Conservation (phyloP, 192 early-diverging fungal species). For the Chytriomyces sp. region DNA sequence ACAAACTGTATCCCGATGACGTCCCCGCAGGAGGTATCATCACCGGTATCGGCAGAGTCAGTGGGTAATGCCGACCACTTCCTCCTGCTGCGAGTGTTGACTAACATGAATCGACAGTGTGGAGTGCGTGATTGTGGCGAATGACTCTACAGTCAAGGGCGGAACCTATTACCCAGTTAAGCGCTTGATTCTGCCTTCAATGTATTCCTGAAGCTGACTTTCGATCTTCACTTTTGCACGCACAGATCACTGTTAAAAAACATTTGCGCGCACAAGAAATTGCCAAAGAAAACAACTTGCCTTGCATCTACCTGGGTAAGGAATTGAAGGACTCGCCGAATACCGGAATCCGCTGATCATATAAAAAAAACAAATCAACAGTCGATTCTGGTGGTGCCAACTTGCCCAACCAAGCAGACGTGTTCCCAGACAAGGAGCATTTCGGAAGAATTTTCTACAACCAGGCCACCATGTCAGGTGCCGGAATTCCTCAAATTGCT, state of each 20-base stretch:
- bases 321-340: neutral
- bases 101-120: constrained; percentile 51
- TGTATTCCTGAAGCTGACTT: neutral
- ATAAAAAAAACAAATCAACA: neutral
- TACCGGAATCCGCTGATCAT: neutral
- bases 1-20: constrained; percentile 83
- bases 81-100: neutral
- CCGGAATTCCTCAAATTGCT: constrained; percentile 94
- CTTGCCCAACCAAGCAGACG: constrained; percentile 81
- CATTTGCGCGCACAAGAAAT: constrained; percentile 97
- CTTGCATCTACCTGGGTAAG: constrained; percentile 85
- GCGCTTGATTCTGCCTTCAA: neutral
- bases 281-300: constrained; percentile 88
- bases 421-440: constrained; percentile 87
- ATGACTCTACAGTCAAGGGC: constrained; percentile 97
- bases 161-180: constrained; percentile 92
- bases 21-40: constrained; percentile 89
- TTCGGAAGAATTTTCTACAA: constrained; percentile 98
- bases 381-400: constrained; percentile 97
- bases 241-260: constrained; percentile 81
- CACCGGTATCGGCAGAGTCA: constrained; percentile 93
- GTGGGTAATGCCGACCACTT: constrained; percentile 61
- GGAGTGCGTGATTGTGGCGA: constrained; percentile 96
- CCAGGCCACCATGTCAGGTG: constrained; percentile 68
- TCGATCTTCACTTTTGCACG: neutral